Conservation (phyloP, 306 rosid species). For the Dalbergia oliveri region DNA sequence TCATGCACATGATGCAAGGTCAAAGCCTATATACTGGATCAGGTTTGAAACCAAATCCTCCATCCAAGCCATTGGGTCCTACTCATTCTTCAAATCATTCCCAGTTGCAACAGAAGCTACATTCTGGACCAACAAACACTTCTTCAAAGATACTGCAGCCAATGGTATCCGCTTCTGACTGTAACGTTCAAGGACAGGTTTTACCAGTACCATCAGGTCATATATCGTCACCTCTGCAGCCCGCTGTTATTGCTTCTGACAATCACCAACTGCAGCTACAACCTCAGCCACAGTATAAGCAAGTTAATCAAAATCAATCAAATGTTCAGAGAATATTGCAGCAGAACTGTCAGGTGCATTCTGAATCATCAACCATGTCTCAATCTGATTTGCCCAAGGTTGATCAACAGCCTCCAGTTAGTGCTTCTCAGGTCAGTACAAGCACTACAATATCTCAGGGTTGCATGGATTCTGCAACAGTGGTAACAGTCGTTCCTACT, state of each 20-base stretch:
- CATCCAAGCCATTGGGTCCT: slow-evolving; percentile 71
- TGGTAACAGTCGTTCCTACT: slow-evolving; percentile 57
- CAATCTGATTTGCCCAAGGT: slow-evolving; percentile 68
- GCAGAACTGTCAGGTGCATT: slow-evolving; percentile 67
- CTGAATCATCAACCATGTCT: slow-evolving; percentile 65
- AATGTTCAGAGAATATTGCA: slow-evolving; percentile 71
- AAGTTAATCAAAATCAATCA: slow-evolving; percentile 70
- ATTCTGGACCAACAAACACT: slow-evolving; percentile 62
- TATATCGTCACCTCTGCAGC: slow-evolving; percentile 61
- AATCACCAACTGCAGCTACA: slow-evolving; percentile 65
- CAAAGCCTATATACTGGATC: slow-evolving; percentile 78
- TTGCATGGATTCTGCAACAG: slow-evolving; percentile 60
- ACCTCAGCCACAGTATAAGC: slow-evolving; percentile 68
- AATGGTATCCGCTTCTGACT: slow-evolving; percentile 72
- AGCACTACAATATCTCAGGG: slow-evolving; percentile 63
- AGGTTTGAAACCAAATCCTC: slow-evolving; percentile 67
- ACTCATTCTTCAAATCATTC: slow-evolving; percentile 71
- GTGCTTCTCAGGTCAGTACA: slow-evolving; percentile 60
- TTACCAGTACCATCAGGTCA: slow-evolving; percentile 66
- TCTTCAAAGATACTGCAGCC: slow-evolving; percentile 73
- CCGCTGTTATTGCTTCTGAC: slow-evolving; percentile 59
- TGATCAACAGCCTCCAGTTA: slow-evolving; percentile 68
- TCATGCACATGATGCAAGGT: slow-evolving; percentile 79
- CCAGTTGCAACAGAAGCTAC: slow-evolving; percentile 76
- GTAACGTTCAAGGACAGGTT: slow-evolving; percentile 64